A percentile compares a stretch with the other conserved stretches of the same genome.
These are phyloP conservation scores for Fonsecaea monophora DNA, from an alignment of 2,329 filamentous ascomycete species.

Conservation along the genomic window DNA sequence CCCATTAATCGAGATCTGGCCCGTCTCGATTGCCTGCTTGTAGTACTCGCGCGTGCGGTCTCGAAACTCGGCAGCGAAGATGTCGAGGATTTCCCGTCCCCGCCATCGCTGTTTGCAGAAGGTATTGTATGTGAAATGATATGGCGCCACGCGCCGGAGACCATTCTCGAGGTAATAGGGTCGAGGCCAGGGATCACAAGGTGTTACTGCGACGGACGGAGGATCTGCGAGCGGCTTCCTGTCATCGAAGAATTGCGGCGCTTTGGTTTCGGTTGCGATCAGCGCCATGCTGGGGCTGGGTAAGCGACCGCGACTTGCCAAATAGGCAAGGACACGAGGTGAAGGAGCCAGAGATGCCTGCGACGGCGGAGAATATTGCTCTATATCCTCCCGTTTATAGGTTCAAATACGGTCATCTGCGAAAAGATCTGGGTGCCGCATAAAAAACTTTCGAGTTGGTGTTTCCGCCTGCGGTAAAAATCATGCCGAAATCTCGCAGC, in stretches of 20 bases:
- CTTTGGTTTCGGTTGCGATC: conserved; percentile 37
- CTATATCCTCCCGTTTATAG: background rate
- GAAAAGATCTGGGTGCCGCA: background rate
- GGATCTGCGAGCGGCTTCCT: conserved; percentile 34
- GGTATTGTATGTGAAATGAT: conserved; percentile 94
- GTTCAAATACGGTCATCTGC: background rate
- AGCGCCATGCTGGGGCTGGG: conserved; percentile 49
- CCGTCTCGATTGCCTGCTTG: conserved; percentile 77
- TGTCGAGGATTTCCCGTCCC: conserved; percentile 77
- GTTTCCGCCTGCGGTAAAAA: background rate
- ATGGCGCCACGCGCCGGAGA: conserved; percentile 81
- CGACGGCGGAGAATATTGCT: background rate
- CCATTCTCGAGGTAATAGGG: conserved; percentile 87
- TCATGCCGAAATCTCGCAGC: background rate
- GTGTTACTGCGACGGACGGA: conserved; percentile 37
- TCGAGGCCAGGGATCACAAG: conserved; percentile 61
- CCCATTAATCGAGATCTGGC: conserved; percentile 81
- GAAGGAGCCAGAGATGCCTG: conserved; percentile 42
- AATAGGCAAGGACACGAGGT: conserved; percentile 49
- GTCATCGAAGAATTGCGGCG: conserved; percentile 27
- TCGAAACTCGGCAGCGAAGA: conserved; percentile 90
- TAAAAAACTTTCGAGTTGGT: background rate
- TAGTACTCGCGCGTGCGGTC: conserved; percentile 87
- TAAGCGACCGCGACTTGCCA: conserved; percentile 48
- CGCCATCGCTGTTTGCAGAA: conserved; percentile 95